These are phyloP conservation scores for Berkeleyomyces rouxiae DNA, from an alignment of 2,329 filamentous ascomycete genomes.

Conservation along the genomic window DNA sequence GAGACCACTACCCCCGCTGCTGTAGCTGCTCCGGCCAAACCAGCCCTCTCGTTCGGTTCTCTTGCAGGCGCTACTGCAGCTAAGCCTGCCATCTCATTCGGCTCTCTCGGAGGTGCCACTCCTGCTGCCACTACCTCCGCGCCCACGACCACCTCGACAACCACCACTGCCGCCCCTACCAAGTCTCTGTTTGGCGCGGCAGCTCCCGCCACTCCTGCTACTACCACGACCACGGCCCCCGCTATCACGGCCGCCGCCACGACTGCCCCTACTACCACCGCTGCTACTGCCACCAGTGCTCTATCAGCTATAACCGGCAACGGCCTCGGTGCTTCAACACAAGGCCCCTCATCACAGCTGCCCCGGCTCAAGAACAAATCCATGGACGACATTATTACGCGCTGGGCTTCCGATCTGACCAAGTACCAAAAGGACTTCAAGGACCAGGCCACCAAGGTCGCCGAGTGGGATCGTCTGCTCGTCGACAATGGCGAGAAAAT, in stretches of 20 bases:
- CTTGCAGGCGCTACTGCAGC: slow-evolving; percentile 22
- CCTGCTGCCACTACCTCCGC: slow-evolving; percentile 15
- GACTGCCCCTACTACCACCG: slow-evolving; percentile 14
- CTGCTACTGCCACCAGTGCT: slow-evolving; percentile 20
- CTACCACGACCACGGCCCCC: slow-evolving; percentile 16
- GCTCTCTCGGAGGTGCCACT: slow-evolving; percentile 24
- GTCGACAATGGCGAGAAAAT: slow-evolving; percentile 94
- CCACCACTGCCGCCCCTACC: not conserved
- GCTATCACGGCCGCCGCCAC: not conserved
- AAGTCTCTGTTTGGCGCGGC: slow-evolving; percentile 12
- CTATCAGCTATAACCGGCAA: slow-evolving; percentile 24
- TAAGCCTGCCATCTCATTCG: slow-evolving; percentile 22
- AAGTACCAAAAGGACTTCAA: slow-evolving; percentile 98
- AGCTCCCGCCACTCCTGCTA: slow-evolving; percentile 9
- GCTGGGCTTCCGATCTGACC: slow-evolving; percentile 86
- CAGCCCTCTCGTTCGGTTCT: slow-evolving; percentile 24
- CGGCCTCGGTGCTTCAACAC: slow-evolving; percentile 53
- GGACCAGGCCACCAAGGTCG: slow-evolving; percentile 70
- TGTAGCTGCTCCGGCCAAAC: slow-evolving; percentile 2
- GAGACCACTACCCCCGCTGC: slow-evolving; percentile 20
- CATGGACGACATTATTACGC: slow-evolving; percentile 96
- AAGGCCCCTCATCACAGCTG: slow-evolving; percentile 66
- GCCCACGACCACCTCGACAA: not conserved
- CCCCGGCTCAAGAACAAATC: slow-evolving; percentile 94
- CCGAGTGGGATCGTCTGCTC: slow-evolving; percentile 78